These are phyloP conservation scores for Trichoderma asperelloides DNA, from an alignment of 495 filamentous ascomycete genomes.

Conservation along the genomic window DNA sequence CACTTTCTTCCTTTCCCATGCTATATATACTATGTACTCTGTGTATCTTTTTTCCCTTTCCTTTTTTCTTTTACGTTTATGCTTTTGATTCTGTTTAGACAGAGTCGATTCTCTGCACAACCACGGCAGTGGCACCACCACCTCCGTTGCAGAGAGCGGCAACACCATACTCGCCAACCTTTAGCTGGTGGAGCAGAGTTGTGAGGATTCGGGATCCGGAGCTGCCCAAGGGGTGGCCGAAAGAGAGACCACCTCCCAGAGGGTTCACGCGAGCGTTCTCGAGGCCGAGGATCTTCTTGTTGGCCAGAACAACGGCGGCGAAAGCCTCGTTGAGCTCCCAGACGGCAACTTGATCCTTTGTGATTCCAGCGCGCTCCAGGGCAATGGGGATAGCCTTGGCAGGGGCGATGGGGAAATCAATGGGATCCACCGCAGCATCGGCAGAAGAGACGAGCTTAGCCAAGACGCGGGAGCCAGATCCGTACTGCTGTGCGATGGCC, in stretches of 20 bases:
- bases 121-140: constrained; percentile 82
- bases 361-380: constrained; percentile 80
- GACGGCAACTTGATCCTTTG: constrained; percentile 75
- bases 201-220: constrained; percentile 88
- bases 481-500: constrained; percentile 67
- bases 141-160: constrained; percentile 97
- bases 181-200: constrained; percentile 80
- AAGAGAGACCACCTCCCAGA: constrained; percentile 80
- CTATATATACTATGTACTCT: neutral
- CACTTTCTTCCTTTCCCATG: neutral
- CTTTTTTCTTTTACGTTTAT: neutral
- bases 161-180: constrained; percentile 86
- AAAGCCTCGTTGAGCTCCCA: constrained; percentile 99
- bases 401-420: constrained; percentile 92
- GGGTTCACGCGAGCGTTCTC: constrained; percentile 73
- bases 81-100: constrained; percentile 31
- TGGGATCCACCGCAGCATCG: constrained; percentile 85
- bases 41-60: neutral
- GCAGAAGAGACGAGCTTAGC: constrained; percentile 78
- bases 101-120: constrained; percentile 77
- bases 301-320: constrained; percentile 90
- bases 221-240: constrained; percentile 92
- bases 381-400: constrained; percentile 87
- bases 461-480: constrained; percentile 61
- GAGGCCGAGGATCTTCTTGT: constrained; percentile 81